phyloP scores from a whole-genome alignment of 2,329 filamentous ascomycete species.

The Coniochaeta prunicola region DNA sequence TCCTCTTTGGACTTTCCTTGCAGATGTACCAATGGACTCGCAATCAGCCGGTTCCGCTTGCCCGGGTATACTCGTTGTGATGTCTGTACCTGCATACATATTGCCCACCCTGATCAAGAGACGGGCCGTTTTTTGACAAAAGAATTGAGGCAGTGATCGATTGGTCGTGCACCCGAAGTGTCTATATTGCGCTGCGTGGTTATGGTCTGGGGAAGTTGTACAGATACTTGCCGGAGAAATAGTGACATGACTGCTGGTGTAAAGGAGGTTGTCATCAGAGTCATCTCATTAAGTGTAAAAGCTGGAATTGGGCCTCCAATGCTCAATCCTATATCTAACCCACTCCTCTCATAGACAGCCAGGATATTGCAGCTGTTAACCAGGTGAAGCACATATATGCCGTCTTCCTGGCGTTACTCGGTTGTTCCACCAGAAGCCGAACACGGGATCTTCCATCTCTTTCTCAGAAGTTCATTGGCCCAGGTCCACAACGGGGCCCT shows the following conservation, averaged over 20 bases:
- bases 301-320: not conserved
- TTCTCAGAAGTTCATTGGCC: conserved; percentile 11
- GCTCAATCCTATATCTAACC: not conserved
- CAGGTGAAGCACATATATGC: not conserved
- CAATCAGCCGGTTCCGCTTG: not conserved
- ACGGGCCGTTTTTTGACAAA: not conserved
- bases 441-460: too few species aligned
- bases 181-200: not conserved
- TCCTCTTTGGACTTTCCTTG: not conserved
- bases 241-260: not conserved
- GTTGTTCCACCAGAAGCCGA: too few species aligned
- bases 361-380: not conserved
- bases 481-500: conserved; percentile 52
- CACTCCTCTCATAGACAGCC: not conserved
- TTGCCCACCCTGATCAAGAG: not conserved
- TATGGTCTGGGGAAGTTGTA: not conserved
- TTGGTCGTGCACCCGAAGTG: not conserved
- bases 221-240: not conserved
- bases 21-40: not conserved
- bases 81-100: not conserved
- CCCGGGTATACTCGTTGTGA: not conserved
- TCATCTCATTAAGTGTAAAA: not conserved
- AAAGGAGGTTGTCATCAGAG: not conserved
- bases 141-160: not conserved
- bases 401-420: too few species aligned